Percentiles rank a stretch among this genome's conserved stretches.
phyloP scores from a whole-genome alignment of 176 grass and related monocot species.

The Secale cereale region DNA sequence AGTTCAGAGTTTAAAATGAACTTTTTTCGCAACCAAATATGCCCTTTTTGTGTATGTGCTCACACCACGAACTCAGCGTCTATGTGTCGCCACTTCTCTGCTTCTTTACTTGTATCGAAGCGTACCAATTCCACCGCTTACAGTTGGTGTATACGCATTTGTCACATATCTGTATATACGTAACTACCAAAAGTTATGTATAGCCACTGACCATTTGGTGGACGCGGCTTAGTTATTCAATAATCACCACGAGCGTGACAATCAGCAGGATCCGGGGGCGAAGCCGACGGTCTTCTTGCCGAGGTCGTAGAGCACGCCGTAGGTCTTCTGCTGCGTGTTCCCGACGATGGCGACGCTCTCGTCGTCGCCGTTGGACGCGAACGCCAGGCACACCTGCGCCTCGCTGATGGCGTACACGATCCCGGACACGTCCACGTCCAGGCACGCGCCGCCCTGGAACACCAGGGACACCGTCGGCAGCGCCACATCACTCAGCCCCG shows the following conservation, averaged over 20 bases:
- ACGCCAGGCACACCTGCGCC: slow-evolving; percentile 71
- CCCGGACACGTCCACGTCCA: slow-evolving; percentile 50
- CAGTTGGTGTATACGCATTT: background rate
- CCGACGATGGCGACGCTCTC: slow-evolving; percentile 44
- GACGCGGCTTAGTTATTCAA: background rate
- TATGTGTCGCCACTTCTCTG: background rate
- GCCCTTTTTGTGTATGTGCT: too few species aligned
- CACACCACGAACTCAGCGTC: background rate
- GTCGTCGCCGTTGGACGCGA: slow-evolving; percentile 44
- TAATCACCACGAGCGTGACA: background rate
- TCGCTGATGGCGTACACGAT: slow-evolving; percentile 38
- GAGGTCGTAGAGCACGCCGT: slow-evolving; percentile 60
- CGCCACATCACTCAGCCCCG: background rate
- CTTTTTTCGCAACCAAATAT: too few species aligned
- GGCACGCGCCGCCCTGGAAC: slow-evolving; percentile 43
- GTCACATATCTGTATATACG: background rate
- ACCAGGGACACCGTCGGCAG: slow-evolving; percentile 47
- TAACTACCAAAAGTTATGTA: background rate
- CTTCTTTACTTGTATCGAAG: background rate
- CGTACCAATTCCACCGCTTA: background rate
- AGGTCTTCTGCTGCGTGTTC: slow-evolving; percentile 79
- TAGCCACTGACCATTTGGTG: slow-evolving; percentile 1
- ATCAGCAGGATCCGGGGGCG: slow-evolving; percentile 42
- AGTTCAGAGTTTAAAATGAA: too few species aligned
- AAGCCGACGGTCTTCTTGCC: slow-evolving; percentile 60